phyloP scores from a whole-genome alignment of 2,329 filamentous ascomycete species.

The Fusarium pininemorale region DNA sequence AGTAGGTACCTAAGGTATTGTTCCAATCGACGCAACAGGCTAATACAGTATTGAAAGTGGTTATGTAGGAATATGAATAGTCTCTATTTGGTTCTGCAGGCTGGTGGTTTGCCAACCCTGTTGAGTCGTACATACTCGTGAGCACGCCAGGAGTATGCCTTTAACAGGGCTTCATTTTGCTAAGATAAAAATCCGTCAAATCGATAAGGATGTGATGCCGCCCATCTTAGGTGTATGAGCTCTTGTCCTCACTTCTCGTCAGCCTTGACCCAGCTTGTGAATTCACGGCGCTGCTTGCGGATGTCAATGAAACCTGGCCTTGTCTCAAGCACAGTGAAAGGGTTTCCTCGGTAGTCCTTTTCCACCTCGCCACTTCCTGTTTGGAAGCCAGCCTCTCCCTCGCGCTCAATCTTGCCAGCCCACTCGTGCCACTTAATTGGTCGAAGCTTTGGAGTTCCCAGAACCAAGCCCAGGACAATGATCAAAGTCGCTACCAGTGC shows the following conservation, averaged over 20 bases:
- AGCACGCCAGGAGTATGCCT: neutral
- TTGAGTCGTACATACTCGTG: neutral
- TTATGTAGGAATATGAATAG: neutral
- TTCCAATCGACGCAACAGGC: neutral
- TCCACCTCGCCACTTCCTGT: constrained; percentile 71
- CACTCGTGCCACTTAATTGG: constrained; percentile 86
- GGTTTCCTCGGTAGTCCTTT: constrained; percentile 77
- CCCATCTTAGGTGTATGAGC: neutral
- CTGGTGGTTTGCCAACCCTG: neutral
- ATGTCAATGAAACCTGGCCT: constrained; percentile 89
- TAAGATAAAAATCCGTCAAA: neutral
- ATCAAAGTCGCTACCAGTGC: constrained; percentile 81
- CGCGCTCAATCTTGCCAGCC: constrained; percentile 84
- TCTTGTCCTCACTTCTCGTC: constrained; percentile 36
- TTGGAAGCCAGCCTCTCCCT: constrained; percentile 70
- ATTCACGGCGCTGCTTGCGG: constrained; percentile 80
- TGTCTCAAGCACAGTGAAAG: constrained; percentile 81
- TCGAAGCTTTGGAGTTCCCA: constrained; percentile 79
- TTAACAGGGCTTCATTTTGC: neutral
- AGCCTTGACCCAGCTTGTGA: constrained; percentile 75
- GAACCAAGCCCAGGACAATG: constrained; percentile 84
- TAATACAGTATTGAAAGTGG: neutral
- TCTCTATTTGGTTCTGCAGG: neutral
- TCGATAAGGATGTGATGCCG: neutral
- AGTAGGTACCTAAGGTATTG: neutral